Conservation (phyloP, 177 flowering plant species). For the Vitis hybrid region DNA sequence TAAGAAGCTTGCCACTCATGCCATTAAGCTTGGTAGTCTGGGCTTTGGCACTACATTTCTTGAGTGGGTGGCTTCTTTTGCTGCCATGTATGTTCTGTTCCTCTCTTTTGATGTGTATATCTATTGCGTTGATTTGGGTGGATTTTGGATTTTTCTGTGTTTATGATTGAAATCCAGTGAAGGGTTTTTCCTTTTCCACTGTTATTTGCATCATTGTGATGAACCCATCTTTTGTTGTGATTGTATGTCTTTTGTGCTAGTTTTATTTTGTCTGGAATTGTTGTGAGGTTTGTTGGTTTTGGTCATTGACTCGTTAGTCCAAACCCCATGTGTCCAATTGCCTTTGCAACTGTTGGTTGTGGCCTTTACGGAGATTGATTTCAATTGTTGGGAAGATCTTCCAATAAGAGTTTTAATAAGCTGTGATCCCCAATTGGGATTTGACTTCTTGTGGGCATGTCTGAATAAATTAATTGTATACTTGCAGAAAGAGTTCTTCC, state of each 20-base stretch:
- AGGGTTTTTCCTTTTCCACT: too few species aligned
- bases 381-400: too few species aligned
- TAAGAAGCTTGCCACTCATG: constrained; percentile 62
- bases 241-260: neutral
- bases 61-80: constrained; percentile 77
- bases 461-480: too few species aligned
- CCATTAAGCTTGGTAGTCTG: constrained; percentile 50
- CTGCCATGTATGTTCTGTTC: constrained; percentile 64
- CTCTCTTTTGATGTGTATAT: neutral
- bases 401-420: too few species aligned
- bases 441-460: too few species aligned
- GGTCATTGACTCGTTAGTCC: neutral
- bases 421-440: too few species aligned
- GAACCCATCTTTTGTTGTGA: neutral
- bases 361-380: too few species aligned
- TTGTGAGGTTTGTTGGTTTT: neutral
- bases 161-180: neutral
- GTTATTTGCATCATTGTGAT: too few species aligned
- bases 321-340: too few species aligned
- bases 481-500: too few species aligned
- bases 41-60: constrained; percentile 73
- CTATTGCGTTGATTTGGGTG: neutral
- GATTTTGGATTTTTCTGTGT: neutral
- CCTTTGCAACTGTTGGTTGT: too few species aligned
- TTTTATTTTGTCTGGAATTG: neutral